Percentiles rank a stretch among this genome's conserved stretches.
Evolutionary conservation across 2,329 filamentous ascomycete genomes (phyloP).

Genomic region (Dactylellina haptotyla): DNA sequence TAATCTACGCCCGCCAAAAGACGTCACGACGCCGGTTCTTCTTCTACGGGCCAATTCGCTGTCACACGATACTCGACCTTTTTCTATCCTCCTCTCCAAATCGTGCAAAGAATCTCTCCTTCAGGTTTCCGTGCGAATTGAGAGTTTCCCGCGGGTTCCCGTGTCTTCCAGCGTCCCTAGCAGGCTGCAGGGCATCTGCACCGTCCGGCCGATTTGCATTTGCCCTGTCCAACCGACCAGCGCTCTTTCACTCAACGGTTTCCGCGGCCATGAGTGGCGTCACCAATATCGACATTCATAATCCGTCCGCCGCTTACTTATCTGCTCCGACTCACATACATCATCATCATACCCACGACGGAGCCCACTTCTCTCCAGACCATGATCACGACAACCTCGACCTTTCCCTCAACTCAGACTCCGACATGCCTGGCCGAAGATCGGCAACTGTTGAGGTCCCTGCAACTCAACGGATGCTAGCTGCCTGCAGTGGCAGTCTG

Average conservation of each 20-base stretch:
- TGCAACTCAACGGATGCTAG: slow-evolving; percentile 89
- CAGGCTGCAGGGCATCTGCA: slow-evolving; percentile 43
- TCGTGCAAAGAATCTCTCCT: not conserved
- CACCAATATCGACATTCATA: slow-evolving; percentile 27
- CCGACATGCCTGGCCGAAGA: slow-evolving; percentile 51
- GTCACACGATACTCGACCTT: slow-evolving; percentile 16
- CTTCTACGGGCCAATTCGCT: too few species aligned
- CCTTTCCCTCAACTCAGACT: slow-evolving; percentile 58
- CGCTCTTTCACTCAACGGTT: not conserved
- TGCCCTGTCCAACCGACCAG: not conserved
- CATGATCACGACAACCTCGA: slow-evolving; percentile 60
- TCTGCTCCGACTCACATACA: not conserved
- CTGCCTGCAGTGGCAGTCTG: slow-evolving; percentile 86
- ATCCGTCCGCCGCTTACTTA: slow-evolving; percentile 14
- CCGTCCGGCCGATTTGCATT: slow-evolving; percentile 28
- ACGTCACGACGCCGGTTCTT: slow-evolving; percentile 13
- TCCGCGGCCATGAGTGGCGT: slow-evolving; percentile 50
- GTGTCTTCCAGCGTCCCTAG: not conserved
- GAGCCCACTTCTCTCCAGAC: slow-evolving; percentile 61
- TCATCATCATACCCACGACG: slow-evolving; percentile 56
- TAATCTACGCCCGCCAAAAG: slow-evolving; percentile 17
- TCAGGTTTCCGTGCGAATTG: slow-evolving; percentile 1
- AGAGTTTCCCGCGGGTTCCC: not conserved
- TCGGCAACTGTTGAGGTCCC: slow-evolving; percentile 72
- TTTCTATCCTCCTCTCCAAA: not conserved